Evolutionary conservation across 75 land plant genomes (phyloP), one percentile per base, ranked within the genome.

Genomic region (Cryptomeria japonica): DNA sequence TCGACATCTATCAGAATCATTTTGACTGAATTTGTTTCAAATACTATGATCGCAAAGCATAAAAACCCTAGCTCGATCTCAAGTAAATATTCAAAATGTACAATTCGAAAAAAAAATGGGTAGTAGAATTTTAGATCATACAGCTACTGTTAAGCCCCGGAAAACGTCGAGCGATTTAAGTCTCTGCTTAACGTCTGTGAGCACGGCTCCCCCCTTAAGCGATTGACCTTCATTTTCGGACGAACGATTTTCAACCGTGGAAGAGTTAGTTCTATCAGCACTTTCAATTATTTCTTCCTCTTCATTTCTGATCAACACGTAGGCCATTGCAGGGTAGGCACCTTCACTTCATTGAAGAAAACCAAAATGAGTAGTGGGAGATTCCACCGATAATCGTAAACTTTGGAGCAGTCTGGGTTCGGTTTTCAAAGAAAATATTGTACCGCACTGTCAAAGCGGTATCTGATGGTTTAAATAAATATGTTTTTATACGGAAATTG

Each of bases 141-240:
- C 97, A 87, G 89, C 96, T 13, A 96, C 94, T 72, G 94, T 93
- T 93, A 95, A 85, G 1, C 97, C 97, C 3, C 97, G 95, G 88
- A 96, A 96, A 47, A 96, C 92, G 84, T 96, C 97, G 51, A 96
- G 94, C 3, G 97, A 96, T 22, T 87, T 92, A 86, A 96, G 91
- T 78, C 96, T 86, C 83, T 61, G 78, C 31, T 91, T 87, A 64
- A 9, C 28, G 28, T 64, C 70, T 64, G 70, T 64, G 70, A 64
- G n/a, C 22, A 82, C n/a, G 37, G 84, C 76, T 37, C 41, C 82
- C 1, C 36, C n/a, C 37, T 36, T 39, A 36, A 15, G 82, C 41
- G 12, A 37, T 79, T 79, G 41, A 16, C 41, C 2, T 36, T 79
- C 42, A 39, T 79, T 79, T 36, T 79, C 82, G 3, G 38, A 36